Evolutionary conservation across 2,329 filamentous ascomycete genomes (phyloP).

Genomic region (Ciborinia camelliae): DNA sequence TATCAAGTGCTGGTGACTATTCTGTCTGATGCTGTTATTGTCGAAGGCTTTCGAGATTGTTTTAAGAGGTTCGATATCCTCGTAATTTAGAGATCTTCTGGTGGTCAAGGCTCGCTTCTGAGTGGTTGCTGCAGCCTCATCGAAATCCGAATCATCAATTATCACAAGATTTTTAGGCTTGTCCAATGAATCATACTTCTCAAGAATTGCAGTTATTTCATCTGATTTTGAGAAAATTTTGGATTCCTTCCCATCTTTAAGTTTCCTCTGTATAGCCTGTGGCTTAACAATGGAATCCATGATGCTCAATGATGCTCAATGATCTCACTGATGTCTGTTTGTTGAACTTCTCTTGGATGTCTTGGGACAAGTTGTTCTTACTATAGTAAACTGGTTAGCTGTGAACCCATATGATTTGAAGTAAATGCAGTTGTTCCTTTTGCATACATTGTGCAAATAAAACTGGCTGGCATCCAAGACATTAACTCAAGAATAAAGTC

Average conservation of each 20-base stretch:
- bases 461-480: background rate
- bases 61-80: background rate
- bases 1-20: background rate
- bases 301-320: background rate
- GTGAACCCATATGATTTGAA: background rate
- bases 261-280: background rate
- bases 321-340: background rate
- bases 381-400: background rate
- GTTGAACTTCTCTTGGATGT: background rate
- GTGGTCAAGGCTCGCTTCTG: conserved; percentile 10
- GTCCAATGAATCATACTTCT: background rate
- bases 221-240: background rate
- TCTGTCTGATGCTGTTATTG: background rate
- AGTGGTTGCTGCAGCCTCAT: conserved; percentile 7
- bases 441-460: background rate
- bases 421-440: background rate
- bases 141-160: background rate
- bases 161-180: background rate
- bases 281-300: background rate
- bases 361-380: background rate
- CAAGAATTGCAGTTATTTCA: background rate
- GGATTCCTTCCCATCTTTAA: background rate
- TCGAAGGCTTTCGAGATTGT: background rate
- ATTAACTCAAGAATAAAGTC: background rate
- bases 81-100: background rate